Base-by-base conservation (phyloP, 257 asterid genomes). In the Coffea eugenioides region DNA sequence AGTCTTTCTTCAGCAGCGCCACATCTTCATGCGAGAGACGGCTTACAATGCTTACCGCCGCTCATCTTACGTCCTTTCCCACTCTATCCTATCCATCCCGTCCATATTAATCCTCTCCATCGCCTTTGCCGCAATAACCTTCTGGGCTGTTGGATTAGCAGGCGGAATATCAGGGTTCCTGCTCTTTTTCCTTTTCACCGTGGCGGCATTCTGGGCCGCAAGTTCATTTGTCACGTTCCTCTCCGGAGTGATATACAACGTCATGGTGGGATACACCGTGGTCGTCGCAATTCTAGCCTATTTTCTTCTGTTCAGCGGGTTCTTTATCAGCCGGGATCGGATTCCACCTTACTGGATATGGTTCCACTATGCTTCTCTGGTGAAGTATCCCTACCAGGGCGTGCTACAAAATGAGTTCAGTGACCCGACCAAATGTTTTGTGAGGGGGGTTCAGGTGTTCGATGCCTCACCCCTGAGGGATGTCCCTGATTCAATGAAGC, bases 21-120 rank as follows among this genome's bases (percentile, higher is more conserved):
- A 81, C 68, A 86, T 86, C 52, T 88, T 86, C 88, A 81, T 88
- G 92, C 81, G 92, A 56, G 92, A 88, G 25, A 86, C 92, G 3
- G 80, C 90, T 11, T 82, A 88, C 75, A 88, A 88, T 16, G 88
- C 90, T 3, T 88, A 88, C 54, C 88, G 92, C 25, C 89, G 90
- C 18, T 86, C 90, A 0, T 88, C 92, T 1, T 88, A 86, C 43
- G 90, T 86, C n/a, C 81, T 88, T 15, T 80, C 92, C 16, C 92
- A 88, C 59, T 81, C 88, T 0, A 46, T 86, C 27, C 76, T 85
- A 52, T 71, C 90, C 48, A 72, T 87, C 43, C 90, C 90, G 3
- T 85, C 90, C 0, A 77, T 87, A 23, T 31, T 83, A 20, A n/a
- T 85, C 69, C 86, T 85, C 10, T 83, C 90, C 0, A 11, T 82